These are phyloP conservation scores for Candida broadrunensis DNA, from an alignment of 805 yeast species.

Conservation along the genomic window DNA sequence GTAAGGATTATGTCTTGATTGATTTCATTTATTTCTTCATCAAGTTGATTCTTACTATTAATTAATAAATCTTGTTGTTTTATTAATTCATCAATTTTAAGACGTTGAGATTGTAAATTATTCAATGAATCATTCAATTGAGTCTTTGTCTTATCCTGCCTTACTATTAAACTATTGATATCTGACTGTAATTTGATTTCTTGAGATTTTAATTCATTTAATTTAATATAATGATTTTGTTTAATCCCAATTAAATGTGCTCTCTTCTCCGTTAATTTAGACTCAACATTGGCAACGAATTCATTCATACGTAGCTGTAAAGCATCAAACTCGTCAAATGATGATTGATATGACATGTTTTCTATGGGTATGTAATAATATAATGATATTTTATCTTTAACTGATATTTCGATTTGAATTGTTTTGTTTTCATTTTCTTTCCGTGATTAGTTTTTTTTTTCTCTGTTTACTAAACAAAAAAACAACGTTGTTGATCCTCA, in stretches of 20 bases:
- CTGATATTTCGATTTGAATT: no score
- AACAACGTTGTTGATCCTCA: no score
- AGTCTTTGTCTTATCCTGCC: slow-evolving; percentile 25
- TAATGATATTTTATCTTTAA: no score
- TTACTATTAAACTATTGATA: slow-evolving; percentile 22
- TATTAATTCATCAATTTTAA: slow-evolving; percentile 31
- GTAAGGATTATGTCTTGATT: slow-evolving; percentile 11
- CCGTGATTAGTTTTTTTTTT: no score
- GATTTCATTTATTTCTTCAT: slow-evolving; percentile 21
- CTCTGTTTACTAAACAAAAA: no score
- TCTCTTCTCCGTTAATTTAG: slow-evolving; percentile 18
- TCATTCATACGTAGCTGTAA: slow-evolving; percentile 35
- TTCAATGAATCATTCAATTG: slow-evolving; percentile 23
- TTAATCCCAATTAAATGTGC: slow-evolving; percentile 27
- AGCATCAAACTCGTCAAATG: slow-evolving; percentile 28
- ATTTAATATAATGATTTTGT: slow-evolving; percentile 27
- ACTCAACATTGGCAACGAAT: slow-evolving; percentile 37
- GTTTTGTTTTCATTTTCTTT: no score
- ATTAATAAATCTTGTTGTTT: slow-evolving; percentile 32
- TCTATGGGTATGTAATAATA: no score
- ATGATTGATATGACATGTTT: background rate
- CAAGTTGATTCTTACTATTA: slow-evolving; percentile 21
- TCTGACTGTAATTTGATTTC: slow-evolving; percentile 27
- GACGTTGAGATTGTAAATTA: slow-evolving; percentile 25
- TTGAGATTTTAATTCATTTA: slow-evolving; percentile 29